Percentiles rank a stretch among this genome's conserved stretches.
Conservation (phyloP, 1,284 basidiomycete genomes). For the Pyrrhoderma lamaoense region DNA sequence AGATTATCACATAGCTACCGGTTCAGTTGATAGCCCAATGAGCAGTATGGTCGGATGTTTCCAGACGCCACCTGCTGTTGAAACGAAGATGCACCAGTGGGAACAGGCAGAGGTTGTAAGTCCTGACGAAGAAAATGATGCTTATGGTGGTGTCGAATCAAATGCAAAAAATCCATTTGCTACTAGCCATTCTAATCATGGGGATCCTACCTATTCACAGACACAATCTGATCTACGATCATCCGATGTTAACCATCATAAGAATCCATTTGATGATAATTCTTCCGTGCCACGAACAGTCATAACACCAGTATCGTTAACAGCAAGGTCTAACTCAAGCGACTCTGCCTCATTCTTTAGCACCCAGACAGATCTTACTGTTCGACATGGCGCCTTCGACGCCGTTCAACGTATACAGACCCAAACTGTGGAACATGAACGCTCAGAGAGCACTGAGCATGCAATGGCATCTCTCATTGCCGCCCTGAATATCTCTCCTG, state of each 20-base stretch:
- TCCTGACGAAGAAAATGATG: slow-evolving; percentile 14
- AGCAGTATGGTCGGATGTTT: slow-evolving; percentile 12
- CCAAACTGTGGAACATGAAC: slow-evolving; percentile 3
- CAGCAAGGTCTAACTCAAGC: slow-evolving; percentile 1
- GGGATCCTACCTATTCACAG: slow-evolving; percentile 3
- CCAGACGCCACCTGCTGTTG: slow-evolving; percentile 16
- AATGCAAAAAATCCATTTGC: background rate
- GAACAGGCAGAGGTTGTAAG: slow-evolving; percentile 17
- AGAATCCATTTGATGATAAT: slow-evolving; percentile 13
- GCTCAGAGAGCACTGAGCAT: slow-evolving; percentile 11
- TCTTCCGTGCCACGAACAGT: slow-evolving; percentile 3
- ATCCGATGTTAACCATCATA: background rate
- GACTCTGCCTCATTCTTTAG: slow-evolving; percentile 11
- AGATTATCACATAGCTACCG: background rate
- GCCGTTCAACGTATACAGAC: background rate
- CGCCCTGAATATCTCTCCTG: slow-evolving; percentile 15
- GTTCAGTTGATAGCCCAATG: slow-evolving; percentile 2
- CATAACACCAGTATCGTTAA: background rate
- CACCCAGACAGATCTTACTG: slow-evolving; percentile 6
- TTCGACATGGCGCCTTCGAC: slow-evolving; percentile 5
- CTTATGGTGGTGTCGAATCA: slow-evolving; percentile 12
- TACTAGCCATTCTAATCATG: background rate
- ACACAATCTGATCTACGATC: background rate
- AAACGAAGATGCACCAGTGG: slow-evolving; percentile 12
- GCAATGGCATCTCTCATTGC: slow-evolving; percentile 17